Percentiles rank a stretch among this genome's conserved stretches.
Evolutionary conservation across 768 basidiomycete species (phyloP).

Genomic region (Naganishia friedmannii): DNA sequence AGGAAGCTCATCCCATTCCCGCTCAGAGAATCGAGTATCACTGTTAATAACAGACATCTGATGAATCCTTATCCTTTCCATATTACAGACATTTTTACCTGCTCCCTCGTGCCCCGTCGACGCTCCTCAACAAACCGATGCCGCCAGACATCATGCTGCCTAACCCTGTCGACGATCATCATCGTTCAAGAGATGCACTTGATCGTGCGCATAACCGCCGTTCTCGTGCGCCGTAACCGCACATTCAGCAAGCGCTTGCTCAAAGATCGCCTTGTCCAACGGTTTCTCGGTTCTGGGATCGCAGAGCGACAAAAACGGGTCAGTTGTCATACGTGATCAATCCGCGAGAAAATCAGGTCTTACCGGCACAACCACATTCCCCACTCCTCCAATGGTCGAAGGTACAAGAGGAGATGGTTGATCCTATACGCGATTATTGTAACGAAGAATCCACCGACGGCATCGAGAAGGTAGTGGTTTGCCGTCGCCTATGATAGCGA

Average conservation of each 20-base stretch:
- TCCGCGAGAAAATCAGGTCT: neutral
- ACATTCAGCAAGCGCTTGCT: slow-evolving; percentile 26
- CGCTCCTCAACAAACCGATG: neutral
- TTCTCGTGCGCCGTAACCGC: neutral
- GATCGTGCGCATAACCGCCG: slow-evolving; percentile 1
- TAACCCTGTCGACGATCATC: slow-evolving; percentile 1
- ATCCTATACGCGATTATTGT: slow-evolving; percentile 38
- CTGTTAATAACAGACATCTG: too few relatives aligned
- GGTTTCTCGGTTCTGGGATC: slow-evolving; percentile 38
- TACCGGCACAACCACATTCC: slow-evolving; percentile 39
- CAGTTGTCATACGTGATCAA: neutral
- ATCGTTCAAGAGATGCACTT: slow-evolving; percentile 26
- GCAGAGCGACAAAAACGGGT: neutral
- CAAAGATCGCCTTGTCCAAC: slow-evolving; percentile 42
- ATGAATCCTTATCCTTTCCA: too few relatives aligned
- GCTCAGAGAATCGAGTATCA: too few relatives aligned
- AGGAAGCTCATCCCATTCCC: too few relatives aligned
- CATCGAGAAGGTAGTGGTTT: slow-evolving; percentile 45
- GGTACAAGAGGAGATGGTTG: slow-evolving; percentile 40
- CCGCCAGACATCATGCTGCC: neutral
- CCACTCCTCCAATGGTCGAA: slow-evolving; percentile 46
- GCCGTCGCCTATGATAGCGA: slow-evolving; percentile 36
- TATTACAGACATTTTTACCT: too few relatives aligned
- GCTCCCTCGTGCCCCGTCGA: neutral
- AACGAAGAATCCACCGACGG: slow-evolving; percentile 43